These are phyloP conservation scores for Beauveria rudraprayagi DNA, from an alignment of 2,329 filamentous ascomycete genomes.

Conservation along the genomic window DNA sequence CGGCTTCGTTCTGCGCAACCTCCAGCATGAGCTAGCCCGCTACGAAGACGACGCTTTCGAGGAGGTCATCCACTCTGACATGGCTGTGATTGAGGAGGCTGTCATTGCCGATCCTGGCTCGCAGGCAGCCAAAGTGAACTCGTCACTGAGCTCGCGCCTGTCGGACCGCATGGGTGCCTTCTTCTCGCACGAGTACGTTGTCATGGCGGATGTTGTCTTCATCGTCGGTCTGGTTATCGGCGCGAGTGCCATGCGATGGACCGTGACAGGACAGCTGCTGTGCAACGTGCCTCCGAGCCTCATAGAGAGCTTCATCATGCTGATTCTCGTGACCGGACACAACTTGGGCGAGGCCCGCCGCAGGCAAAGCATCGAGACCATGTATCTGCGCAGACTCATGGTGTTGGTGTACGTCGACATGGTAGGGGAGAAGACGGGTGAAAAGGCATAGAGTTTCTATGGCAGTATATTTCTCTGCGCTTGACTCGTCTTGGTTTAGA, in stretches of 20 bases:
- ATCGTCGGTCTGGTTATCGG: constrained; percentile 16
- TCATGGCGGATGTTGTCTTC: constrained; percentile 15
- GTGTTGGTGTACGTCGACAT: constrained; percentile 31
- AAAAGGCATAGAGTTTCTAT: neutral
- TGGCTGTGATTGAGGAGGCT: constrained; percentile 14
- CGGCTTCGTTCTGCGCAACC: constrained; percentile 36
- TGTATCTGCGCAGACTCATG: constrained; percentile 30
- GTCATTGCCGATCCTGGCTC: neutral
- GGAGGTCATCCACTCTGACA: constrained; percentile 11
- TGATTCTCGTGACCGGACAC: constrained; percentile 20
- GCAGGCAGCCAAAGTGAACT: neutral
- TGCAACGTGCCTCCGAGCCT: constrained; percentile 19
- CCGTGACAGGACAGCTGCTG: constrained; percentile 17
- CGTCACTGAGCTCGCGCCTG: constrained; percentile 14
- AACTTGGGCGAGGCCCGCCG: constrained; percentile 16
- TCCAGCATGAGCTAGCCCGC: constrained; percentile 24
- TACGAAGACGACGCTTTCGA: constrained; percentile 16
- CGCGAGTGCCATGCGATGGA: constrained; percentile 18
- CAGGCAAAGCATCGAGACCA: constrained; percentile 22
- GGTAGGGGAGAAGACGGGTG: constrained; percentile 15
- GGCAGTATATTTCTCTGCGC: neutral
- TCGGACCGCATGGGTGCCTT: constrained; percentile 16
- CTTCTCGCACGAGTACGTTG: constrained; percentile 16
- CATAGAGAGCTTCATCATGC: constrained; percentile 20
- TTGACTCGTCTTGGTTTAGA: too few relatives aligned